A percentile compares a stretch with the other conserved stretches of the same genome.
These are phyloP conservation scores for Suillus hirtellus DNA, from an alignment of 768 basidiomycete species.

Conservation along the genomic window DNA sequence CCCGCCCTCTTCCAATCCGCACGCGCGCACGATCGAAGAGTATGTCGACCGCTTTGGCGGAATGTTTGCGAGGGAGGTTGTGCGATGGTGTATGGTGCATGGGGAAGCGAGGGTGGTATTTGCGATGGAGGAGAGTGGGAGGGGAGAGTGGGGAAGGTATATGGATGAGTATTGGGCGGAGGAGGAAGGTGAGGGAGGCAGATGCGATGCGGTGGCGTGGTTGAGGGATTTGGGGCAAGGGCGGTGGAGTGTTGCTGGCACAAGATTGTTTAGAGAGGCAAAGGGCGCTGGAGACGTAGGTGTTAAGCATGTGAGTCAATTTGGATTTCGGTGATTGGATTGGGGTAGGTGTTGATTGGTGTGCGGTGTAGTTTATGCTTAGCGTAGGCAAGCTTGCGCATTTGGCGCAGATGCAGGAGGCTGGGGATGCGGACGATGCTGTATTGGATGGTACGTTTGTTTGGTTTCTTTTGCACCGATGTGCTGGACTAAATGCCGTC, in stretches of 20 bases:
- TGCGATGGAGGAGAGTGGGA: constrained; percentile 55
- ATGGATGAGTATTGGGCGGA: constrained; percentile 70
- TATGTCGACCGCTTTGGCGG: constrained; percentile 82
- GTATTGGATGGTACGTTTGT: constrained; percentile 53
- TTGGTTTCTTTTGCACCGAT: not conserved
- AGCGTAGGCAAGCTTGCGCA: constrained; percentile 88
- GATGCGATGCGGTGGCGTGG: constrained; percentile 75
- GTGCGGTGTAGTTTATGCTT: constrained; percentile 68
- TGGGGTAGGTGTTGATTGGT: constrained; percentile 9
- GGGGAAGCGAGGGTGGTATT: constrained; percentile 84
- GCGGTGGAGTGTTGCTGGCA: constrained; percentile 64
- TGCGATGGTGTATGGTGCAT: constrained; percentile 90
- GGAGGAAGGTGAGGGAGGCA: constrained; percentile 38
- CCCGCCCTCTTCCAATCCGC: constrained; percentile 64
- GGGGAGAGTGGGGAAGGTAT: constrained; percentile 47
- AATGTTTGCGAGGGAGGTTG: constrained; percentile 86
- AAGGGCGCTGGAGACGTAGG: constrained; percentile 55
- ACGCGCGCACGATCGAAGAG: constrained; percentile 57
- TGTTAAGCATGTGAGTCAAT: constrained; percentile 70
- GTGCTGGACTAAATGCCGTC: constrained; percentile 11
- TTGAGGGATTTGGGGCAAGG: constrained; percentile 78
- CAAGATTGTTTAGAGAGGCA: constrained; percentile 63
- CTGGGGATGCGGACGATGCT: constrained; percentile 44
- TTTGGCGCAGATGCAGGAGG: constrained; percentile 60
- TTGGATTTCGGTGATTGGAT: constrained; percentile 1